A percentile compares a stretch with the other conserved stretches of the same genome.
These are phyloP conservation scores for Gillenia trifoliata DNA, from an alignment of 306 rosid genomes.

Conservation along the genomic window DNA sequence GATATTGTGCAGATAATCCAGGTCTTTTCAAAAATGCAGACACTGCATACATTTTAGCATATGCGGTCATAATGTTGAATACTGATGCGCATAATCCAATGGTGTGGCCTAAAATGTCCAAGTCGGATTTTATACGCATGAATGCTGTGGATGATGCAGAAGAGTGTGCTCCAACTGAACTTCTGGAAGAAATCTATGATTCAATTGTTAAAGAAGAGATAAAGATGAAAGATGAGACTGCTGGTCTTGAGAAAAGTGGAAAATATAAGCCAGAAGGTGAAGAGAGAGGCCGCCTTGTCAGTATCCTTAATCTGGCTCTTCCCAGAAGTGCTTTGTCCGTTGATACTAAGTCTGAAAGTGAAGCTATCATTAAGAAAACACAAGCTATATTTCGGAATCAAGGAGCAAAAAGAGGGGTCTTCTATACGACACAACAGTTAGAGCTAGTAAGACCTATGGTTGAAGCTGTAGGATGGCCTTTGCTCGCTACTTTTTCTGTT, in stretches of 20 bases:
- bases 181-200: constrained; percentile 85
- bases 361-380: constrained; percentile 86
- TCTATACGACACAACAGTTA: constrained; percentile 82
- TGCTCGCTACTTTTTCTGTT: constrained; percentile 97
- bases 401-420: constrained; percentile 83
- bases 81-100: constrained; percentile 99
- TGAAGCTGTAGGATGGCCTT: constrained; percentile 99
- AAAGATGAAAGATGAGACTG: constrained; percentile 75
- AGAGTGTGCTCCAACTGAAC: constrained; percentile 85
- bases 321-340: constrained; percentile 63
- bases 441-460: constrained; percentile 99
- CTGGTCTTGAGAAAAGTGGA: constrained; percentile 59
- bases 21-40: constrained; percentile 96
- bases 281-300: constrained; percentile 83
- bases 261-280: constrained; percentile 72
- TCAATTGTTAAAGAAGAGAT: constrained; percentile 92
- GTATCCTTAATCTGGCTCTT: constrained; percentile 92
- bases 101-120: constrained; percentile 99
- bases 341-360: constrained; percentile 86
- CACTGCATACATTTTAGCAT: constrained; percentile 96
- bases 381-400: constrained; percentile 84
- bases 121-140: constrained; percentile 83
- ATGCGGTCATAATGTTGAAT: constrained; percentile 92
- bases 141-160: constrained; percentile 85
- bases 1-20: constrained; percentile 98